A percentile compares a stretch with the other conserved stretches of the same genome.
These are phyloP conservation scores for Alternaria triticimaculans DNA, from an alignment of 2,329 filamentous ascomycete species.

Conservation along the genomic window DNA sequence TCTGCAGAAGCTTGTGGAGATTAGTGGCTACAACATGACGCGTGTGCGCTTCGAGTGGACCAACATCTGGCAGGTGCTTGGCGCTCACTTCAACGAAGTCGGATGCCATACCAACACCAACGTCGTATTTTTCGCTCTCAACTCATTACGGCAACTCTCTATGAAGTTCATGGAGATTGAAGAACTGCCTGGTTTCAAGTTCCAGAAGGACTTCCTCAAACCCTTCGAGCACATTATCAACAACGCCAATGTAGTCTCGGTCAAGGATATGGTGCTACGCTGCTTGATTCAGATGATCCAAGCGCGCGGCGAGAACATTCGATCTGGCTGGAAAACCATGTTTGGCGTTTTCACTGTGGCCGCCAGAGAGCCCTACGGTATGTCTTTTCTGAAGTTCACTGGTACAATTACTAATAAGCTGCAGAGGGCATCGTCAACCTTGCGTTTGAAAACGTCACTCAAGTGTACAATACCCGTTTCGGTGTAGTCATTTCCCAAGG, in stretches of 20 bases:
- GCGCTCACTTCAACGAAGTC: conserved; percentile 97
- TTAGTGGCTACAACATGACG: conserved; percentile 99
- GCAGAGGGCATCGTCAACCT: conserved; percentile 92
- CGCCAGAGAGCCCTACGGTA: conserved; percentile 83
- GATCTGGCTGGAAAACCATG: conserved; percentile 98
- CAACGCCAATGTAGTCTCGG: conserved; percentile 86
- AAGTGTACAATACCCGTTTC: conserved; percentile 94
- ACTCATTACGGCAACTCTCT: conserved; percentile 91
- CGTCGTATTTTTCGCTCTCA: conserved; percentile 96
- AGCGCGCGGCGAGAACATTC: conserved; percentile 92
- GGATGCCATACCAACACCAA: conserved; percentile 96
- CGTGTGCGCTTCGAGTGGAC: conserved; percentile 98
- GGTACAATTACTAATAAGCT: conserved; percentile 19
- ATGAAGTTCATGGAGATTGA: conserved; percentile 99
- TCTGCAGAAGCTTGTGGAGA: conserved; percentile 96
- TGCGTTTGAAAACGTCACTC: conserved; percentile 94
- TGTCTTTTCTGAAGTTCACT: conserved; percentile 23
- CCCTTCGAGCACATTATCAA: conserved; percentile 97
- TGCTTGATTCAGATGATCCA: conserved; percentile 99
- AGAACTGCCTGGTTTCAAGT: conserved; percentile 97
- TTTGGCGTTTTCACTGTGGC: conserved; percentile 98
- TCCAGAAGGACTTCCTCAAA: conserved; percentile 98
- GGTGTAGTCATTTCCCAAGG: conserved; percentile 95
- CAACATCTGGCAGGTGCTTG: conserved; percentile 96
- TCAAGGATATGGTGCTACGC: conserved; percentile 96